Evolutionary conservation across 2,329 filamentous ascomycete genomes (phyloP).

Genomic region (Zymoseptoria crescenta): DNA sequence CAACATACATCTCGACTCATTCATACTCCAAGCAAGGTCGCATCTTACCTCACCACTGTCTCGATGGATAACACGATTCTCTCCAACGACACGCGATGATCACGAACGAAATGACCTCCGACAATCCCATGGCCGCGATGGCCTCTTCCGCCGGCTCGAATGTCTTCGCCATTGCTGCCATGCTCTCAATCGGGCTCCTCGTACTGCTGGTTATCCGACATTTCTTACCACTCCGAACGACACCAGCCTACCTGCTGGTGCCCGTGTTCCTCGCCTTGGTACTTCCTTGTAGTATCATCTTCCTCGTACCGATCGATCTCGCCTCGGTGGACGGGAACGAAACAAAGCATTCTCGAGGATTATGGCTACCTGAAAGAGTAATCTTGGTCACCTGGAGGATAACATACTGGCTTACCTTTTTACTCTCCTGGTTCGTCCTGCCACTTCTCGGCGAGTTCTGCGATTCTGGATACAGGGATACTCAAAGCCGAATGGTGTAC

Average conservation of each 20-base stretch:
- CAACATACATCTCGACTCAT: neutral
- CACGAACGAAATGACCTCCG: neutral
- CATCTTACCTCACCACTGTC: neutral
- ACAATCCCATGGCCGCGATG: slow-evolving; percentile 29
- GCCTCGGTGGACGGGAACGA: slow-evolving; percentile 59
- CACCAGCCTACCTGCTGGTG: slow-evolving; percentile 79
- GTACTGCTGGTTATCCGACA: slow-evolving; percentile 80
- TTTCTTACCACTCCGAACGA: slow-evolving; percentile 83
- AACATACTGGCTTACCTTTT: slow-evolving; percentile 94
- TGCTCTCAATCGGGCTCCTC: slow-evolving; percentile 64
- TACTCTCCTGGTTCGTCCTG: slow-evolving; percentile 90
- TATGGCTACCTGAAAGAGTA: slow-evolving; percentile 75
- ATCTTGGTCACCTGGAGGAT: slow-evolving; percentile 89
- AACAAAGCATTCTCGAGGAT: slow-evolving; percentile 51
- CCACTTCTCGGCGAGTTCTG: slow-evolving; percentile 90
- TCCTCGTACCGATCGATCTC: slow-evolving; percentile 92
- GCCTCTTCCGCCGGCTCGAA: slow-evolving; percentile 65
- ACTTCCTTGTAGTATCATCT: slow-evolving; percentile 80
- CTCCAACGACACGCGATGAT: neutral
- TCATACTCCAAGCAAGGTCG: neutral
- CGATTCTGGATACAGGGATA: slow-evolving; percentile 86
- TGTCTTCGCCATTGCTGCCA: slow-evolving; percentile 65
- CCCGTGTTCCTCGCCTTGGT: slow-evolving; percentile 95
- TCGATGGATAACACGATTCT: neutral
- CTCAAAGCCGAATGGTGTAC: slow-evolving; percentile 71